Conservation (phyloP, 176 grass and related monocot species). For the Bolboschoenus planiculmis region DNA sequence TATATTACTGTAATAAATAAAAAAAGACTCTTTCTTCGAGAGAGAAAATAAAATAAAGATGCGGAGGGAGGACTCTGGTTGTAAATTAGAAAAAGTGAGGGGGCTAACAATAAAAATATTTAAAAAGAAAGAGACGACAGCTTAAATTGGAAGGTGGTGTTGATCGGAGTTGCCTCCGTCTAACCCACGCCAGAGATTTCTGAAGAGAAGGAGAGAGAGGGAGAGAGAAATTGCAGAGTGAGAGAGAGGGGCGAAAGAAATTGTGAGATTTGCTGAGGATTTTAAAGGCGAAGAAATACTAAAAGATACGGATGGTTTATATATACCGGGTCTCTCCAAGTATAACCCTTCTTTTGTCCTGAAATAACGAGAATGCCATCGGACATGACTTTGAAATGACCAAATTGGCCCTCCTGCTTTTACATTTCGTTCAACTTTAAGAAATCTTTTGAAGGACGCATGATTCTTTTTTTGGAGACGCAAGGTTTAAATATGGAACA, state of each 20-base stretch:
- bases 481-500: too few species aligned
- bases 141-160: background rate
- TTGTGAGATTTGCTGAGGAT: conserved; percentile 15
- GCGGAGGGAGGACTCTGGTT: background rate
- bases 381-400: background rate
- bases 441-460: too few species aligned
- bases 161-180: background rate
- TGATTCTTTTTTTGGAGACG: too few species aligned
- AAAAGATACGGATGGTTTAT: background rate
- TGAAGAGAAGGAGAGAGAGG: background rate
- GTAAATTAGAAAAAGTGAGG: conserved; percentile 10
- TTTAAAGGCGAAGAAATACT: background rate
- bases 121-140: background rate
- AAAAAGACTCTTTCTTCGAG: background rate
- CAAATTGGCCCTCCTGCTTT: background rate
- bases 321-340: background rate
- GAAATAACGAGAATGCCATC: background rate
- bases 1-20: background rate
- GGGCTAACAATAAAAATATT: conserved; percentile 20
- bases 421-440: too few species aligned
- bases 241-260: background rate
- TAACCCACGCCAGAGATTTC: background rate
- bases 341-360: background rate
- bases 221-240: background rate
- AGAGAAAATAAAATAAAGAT: background rate